A percentile compares a stretch with the other conserved stretches of the same genome.
phyloP scores from a whole-genome alignment of 306 rosid genomes.

The Trifolium pratense region DNA sequence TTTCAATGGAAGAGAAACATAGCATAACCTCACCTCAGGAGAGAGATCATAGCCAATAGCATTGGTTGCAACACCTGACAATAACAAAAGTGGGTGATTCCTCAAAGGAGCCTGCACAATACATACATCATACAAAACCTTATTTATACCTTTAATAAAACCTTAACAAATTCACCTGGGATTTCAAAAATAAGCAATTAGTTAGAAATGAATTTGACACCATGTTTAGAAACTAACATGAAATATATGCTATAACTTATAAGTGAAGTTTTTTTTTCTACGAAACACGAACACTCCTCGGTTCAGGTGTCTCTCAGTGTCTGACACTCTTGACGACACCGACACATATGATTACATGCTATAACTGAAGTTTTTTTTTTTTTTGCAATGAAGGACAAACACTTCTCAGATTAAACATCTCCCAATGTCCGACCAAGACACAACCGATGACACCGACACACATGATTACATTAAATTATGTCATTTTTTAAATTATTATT shows the following conservation, averaged over 20 bases:
- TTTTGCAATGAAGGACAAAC: no score
- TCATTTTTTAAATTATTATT: no score
- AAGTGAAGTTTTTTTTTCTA: neutral
- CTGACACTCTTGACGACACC: no score
- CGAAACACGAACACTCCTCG: no score
- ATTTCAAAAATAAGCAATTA: neutral
- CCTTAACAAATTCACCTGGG: slow-evolving; percentile 2
- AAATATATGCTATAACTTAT: neutral
- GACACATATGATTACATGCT: no score
- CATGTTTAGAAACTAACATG: neutral
- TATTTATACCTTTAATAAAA: neutral
- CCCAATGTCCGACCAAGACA: no score
- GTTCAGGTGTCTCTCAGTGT: no score
- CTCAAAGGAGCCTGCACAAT: slow-evolving; percentile 60
- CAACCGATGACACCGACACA: no score
- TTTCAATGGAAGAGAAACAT: slow-evolving; percentile 2
- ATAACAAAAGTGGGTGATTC: slow-evolving; percentile 83
- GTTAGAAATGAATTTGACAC: neutral
- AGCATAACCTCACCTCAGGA: slow-evolving; percentile 78
- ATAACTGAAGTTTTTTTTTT: no score
- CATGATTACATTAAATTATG: no score
- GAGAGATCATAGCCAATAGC: slow-evolving; percentile 93
- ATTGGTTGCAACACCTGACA: slow-evolving; percentile 86
- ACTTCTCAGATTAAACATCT: no score
- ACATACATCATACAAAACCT: slow-evolving; percentile 8